These are phyloP conservation scores for Lichtheimia ramosa DNA, from an alignment of 371 early-diverging fungal genomes.

Conservation along the genomic window DNA sequence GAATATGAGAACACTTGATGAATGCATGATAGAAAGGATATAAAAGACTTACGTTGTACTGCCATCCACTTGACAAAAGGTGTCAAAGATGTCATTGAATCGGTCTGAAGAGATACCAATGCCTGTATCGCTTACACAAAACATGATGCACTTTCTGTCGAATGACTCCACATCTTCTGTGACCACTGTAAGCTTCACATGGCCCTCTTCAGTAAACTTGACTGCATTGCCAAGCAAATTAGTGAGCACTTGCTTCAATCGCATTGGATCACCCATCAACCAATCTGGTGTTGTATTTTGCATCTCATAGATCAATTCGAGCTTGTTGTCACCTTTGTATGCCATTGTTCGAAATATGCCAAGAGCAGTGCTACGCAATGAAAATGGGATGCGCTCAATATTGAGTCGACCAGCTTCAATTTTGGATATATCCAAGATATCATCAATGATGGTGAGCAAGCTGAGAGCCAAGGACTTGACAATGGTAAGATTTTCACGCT, in stretches of 20 bases:
- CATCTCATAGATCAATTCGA: slow-evolving; percentile 62
- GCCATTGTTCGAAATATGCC: slow-evolving; percentile 67
- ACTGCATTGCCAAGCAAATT: slow-evolving; percentile 85
- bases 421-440: slow-evolving; percentile 83
- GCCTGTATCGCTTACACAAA: slow-evolving; percentile 81
- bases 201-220: slow-evolving; percentile 79
- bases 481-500: slow-evolving; percentile 74
- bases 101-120: slow-evolving; percentile 82
- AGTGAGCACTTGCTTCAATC: slow-evolving; percentile 79
- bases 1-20: not conserved
- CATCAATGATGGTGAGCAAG: slow-evolving; percentile 74
- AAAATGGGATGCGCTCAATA: slow-evolving; percentile 66
- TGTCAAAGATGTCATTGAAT: slow-evolving; percentile 75
- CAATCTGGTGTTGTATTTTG: slow-evolving; percentile 68
- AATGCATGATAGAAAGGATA: not conserved
- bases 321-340: slow-evolving; percentile 69
- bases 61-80: slow-evolving; percentile 82
- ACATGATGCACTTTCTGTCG: slow-evolving; percentile 47
- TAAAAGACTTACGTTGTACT: slow-evolving; percentile 62
- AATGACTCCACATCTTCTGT: slow-evolving; percentile 34
- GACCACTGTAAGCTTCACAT: slow-evolving; percentile 22
- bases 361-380: slow-evolving; percentile 62
- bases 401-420: slow-evolving; percentile 81
- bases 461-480: slow-evolving; percentile 68
- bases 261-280: slow-evolving; percentile 72